Percentiles rank a stretch among this genome's conserved stretches.
Conservation (phyloP, 2,329 filamentous ascomycete genomes). For the Ophiostoma ulmi region DNA sequence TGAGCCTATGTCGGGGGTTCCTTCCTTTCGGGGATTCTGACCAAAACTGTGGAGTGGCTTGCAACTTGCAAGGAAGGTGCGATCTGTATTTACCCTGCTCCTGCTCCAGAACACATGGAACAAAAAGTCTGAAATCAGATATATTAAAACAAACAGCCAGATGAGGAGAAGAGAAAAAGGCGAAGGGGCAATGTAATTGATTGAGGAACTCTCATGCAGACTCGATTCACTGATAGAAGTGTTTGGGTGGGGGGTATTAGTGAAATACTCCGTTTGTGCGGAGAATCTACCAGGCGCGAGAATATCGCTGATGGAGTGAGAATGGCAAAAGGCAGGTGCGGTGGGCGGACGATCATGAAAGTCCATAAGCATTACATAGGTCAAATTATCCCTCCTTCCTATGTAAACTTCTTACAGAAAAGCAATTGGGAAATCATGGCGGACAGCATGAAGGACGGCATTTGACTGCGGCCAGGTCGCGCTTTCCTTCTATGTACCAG, state of each 20-base stretch:
- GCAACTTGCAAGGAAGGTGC: constrained; percentile 6
- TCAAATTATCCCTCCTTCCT: background rate
- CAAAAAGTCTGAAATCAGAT: background rate
- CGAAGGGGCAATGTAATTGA: background rate
- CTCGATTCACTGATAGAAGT: background rate
- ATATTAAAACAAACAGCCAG: background rate
- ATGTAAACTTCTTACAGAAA: no score
- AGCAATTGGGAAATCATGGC: background rate
- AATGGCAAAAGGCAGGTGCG: background rate
- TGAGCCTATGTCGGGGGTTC: constrained; percentile 10
- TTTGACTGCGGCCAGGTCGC: background rate
- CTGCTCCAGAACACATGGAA: background rate
- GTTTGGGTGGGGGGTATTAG: background rate
- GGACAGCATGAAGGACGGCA: background rate
- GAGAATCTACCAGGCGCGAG: constrained; percentile 5
- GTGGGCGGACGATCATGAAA: background rate
- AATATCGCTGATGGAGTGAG: background rate
- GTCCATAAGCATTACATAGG: background rate
- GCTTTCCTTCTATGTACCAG: constrained; percentile 18
- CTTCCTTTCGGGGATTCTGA: constrained; percentile 10
- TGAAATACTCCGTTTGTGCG: background rate
- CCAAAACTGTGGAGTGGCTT: constrained; percentile 1
- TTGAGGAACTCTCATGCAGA: background rate
- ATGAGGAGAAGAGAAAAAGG: background rate
- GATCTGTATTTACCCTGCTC: background rate